Evolutionary conservation across 2,329 filamentous ascomycete genomes (phyloP), one percentile per base, ranked within the genome.

Genomic region (Penicillium sp.): DNA sequence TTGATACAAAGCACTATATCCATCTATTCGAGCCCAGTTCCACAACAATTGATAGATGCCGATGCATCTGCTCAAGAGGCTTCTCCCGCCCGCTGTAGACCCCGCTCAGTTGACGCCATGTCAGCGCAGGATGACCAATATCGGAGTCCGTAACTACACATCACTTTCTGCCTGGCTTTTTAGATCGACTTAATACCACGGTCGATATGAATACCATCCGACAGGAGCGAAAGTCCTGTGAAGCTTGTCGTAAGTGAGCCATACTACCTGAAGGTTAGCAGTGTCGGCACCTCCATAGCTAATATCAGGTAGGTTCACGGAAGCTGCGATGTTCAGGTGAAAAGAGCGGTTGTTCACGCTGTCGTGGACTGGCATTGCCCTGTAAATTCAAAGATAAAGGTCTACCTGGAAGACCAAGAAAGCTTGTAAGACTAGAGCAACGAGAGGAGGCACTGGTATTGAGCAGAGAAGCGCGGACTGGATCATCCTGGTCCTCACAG

Each of bases 281-380:
- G 35, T n/a, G 29, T 12, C 31, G n/a, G n/a, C n/a, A n/a, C n/a
- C n/a, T n/a, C n/a, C n/a, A n/a, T n/a, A 9, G 26, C 35, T 61
- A 55, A 63, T 42, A 18, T 33, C 8, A 18, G 1, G 37, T 23
- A 66, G 67, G 67, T 25, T 45, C 60, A 2, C 60, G 67, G 22
- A 69, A 69, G 59, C 64, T 69, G 43, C 61, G 59, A 58, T 69
- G 67, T 59, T 69, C 67, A 22, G 67, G 66, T 2, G 61, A 69
- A 44, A 61, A 62, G 42, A 63, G 54, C 7, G 67, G 67, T 15
- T 69, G 67, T 49, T 62, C 64, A 27, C 58, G 67, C 23, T 69
- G 67, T 53, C 58, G 60, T 2, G 48, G 53, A 27, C 35, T 69
- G 14, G 58, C 55, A 20, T 45, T 69, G 35, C 40, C 56, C 5